Evolutionary conservation across 495 filamentous ascomycete species (phyloP), one percentile per base, ranked within the genome.

Genomic region (Penicillium parvum): DNA sequence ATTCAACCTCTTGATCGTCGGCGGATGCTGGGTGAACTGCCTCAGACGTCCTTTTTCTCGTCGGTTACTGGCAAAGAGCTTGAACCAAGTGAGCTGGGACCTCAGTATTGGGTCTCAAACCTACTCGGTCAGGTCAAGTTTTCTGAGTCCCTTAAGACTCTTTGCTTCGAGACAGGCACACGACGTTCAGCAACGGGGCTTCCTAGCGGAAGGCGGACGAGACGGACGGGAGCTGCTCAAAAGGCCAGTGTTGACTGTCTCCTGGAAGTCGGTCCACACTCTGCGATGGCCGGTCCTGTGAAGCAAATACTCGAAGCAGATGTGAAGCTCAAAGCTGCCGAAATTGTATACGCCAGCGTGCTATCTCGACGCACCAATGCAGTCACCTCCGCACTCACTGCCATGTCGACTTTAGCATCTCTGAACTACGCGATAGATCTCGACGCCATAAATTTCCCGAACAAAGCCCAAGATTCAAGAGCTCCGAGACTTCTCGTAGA

Each of bases 201-300:
- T 3, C n/a, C 26, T 9, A 6, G 16, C 0, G 20, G 16, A 17
- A 36, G 25, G 32, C 19, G 21, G 5, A 14, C 7, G 0, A 53
- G 25, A 20, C 32, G 45, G 14, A 16, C 12, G 3, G 29, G 45
- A 1, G 19, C 49, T 8, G 49, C 47, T 1, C 41, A 27, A 10
- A 58, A 61, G 25, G 45, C 47, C n/a, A 48, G 19, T 1, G 52
- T 71, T 2, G 62, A 66, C 29, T 35, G 58, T 14, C 40, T 80
- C 0, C 9, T 81, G 3, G 78, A 82, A 50, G 49, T 81, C 16
- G 75, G 78, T 0, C 76, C 78, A 0, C 69, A 74, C 40, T 48
- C 57, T 0, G 65, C 71, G 0, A 57, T 82, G 2, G 36, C 58
- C 11, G 68, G 66, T 1, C 70, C 64, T 1, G 43, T 64, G 6